Percentiles rank a stretch among this genome's conserved stretches.
These are phyloP conservation scores for Aspergillus neoniger DNA, from an alignment of 2,329 filamentous ascomycete species.

Conservation along the genomic window DNA sequence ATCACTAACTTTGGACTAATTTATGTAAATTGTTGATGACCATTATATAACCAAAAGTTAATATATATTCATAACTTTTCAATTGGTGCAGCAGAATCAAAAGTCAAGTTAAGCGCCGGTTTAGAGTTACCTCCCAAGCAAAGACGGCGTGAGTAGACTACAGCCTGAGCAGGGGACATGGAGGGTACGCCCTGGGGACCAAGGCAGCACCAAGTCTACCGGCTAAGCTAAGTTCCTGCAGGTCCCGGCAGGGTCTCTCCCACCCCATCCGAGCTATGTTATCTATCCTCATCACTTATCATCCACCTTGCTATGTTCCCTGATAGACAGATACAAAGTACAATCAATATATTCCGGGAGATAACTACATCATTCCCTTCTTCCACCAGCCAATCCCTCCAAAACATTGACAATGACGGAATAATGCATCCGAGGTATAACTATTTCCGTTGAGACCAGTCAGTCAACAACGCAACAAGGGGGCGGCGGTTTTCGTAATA, in stretches of 20 bases:
- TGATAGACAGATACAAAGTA: not conserved
- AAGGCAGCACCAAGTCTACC: constrained; percentile 13
- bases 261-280: constrained; percentile 7
- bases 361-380: not conserved
- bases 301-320: not conserved
- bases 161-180: not conserved
- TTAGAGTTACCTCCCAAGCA: not conserved
- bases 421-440: not conserved
- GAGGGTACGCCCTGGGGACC: constrained; percentile 8
- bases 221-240: constrained; percentile 25
- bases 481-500: too few species aligned
- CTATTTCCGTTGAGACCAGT: too few species aligned
- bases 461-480: too few species aligned
- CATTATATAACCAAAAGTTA: not conserved
- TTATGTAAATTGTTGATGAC: not conserved
- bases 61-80: not conserved
- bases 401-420: constrained; percentile 5
- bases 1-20: too few species aligned
- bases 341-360: not conserved
- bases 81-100: not conserved
- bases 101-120: not conserved
- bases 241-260: constrained; percentile 21
- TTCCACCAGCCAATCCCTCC: not conserved
- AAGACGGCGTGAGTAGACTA: not conserved
- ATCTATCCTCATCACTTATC: not conserved